Evolutionary conservation across 1,139 yeast genomes (phyloP).

Genomic region (Ogataea hybrid): DNA sequence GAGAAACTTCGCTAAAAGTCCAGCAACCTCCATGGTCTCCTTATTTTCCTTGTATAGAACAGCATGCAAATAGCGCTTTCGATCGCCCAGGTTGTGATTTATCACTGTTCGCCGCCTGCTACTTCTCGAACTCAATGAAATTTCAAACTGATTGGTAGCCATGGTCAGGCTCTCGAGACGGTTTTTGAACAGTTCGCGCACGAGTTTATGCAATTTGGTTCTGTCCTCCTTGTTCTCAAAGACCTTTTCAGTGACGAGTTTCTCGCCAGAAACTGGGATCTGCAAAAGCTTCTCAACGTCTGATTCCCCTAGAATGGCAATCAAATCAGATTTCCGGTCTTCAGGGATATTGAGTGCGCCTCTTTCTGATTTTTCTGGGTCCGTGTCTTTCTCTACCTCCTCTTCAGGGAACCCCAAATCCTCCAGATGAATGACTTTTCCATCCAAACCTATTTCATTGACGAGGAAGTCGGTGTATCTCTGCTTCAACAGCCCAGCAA

Average conservation of each 20-base stretch:
- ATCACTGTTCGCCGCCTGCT: slow-evolving; percentile 39
- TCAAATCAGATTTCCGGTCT: slow-evolving; percentile 46
- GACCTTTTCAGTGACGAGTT: slow-evolving; percentile 54
- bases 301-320: slow-evolving; percentile 54
- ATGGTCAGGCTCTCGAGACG: slow-evolving; percentile 80
- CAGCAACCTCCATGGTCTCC: slow-evolving; percentile 96
- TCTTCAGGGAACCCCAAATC: slow-evolving; percentile 68
- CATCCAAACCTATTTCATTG: slow-evolving; percentile 72
- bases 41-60: slow-evolving; percentile 89
- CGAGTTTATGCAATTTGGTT: slow-evolving; percentile 71
- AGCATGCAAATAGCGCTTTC: slow-evolving; percentile 69
- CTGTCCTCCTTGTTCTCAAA: slow-evolving; percentile 71
- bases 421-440: slow-evolving; percentile 67
- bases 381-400: slow-evolving; percentile 29
- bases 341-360: slow-evolving; percentile 45
- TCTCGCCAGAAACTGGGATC: slow-evolving; percentile 56
- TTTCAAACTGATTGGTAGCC: slow-evolving; percentile 58
- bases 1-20: slow-evolving; percentile 66
- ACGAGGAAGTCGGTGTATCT: slow-evolving; percentile 94
- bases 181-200: slow-evolving; percentile 72
- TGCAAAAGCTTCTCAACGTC: slow-evolving; percentile 54
- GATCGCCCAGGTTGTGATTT: slow-evolving; percentile 64
- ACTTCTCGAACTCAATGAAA: slow-evolving; percentile 42
- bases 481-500: slow-evolving; percentile 77
- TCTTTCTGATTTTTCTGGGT: slow-evolving; percentile 32